Evolutionary conservation across 768 basidiomycete genomes (phyloP).

Genomic region (Kwoniella sp.): DNA sequence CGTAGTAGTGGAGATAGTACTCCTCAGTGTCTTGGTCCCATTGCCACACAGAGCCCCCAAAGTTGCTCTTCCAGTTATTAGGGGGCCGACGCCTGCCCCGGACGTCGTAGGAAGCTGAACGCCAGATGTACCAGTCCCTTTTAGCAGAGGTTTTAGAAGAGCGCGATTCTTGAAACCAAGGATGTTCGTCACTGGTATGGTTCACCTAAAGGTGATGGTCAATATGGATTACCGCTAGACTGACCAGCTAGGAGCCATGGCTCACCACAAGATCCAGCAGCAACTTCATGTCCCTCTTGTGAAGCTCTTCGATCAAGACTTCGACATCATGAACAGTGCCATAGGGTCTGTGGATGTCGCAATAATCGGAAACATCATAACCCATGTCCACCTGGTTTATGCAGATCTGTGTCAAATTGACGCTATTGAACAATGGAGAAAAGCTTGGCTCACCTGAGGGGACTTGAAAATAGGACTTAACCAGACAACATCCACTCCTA

Average conservation of each 20-base stretch:
- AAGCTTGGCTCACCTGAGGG: slow-evolving; percentile 58
- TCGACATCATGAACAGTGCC: slow-evolving; percentile 62
- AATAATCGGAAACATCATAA: slow-evolving; percentile 69
- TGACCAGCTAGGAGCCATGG: slow-evolving; percentile 58
- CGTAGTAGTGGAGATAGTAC: slow-evolving; percentile 71
- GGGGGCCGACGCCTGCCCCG: slow-evolving; percentile 65
- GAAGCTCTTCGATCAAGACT: slow-evolving; percentile 55
- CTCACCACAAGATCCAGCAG: slow-evolving; percentile 78
- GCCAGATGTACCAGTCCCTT: slow-evolving; percentile 77
- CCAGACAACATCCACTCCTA: slow-evolving; percentile 70
- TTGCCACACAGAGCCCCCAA: slow-evolving; percentile 66
- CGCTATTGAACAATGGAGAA: not conserved
- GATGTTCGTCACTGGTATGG: slow-evolving; percentile 56
- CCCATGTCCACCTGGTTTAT: not conserved
- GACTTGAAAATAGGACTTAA: slow-evolving; percentile 70
- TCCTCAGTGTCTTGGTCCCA: slow-evolving; percentile 67
- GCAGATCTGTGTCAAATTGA: not conserved
- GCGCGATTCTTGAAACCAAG: slow-evolving; percentile 68
- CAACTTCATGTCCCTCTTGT: slow-evolving; percentile 71
- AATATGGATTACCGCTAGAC: too few relatives aligned
- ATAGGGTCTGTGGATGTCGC: slow-evolving; percentile 35
- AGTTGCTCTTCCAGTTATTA: slow-evolving; percentile 71
- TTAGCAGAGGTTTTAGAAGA: slow-evolving; percentile 61
- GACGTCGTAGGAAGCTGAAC: slow-evolving; percentile 62
- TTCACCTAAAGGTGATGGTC: too few relatives aligned